These are phyloP conservation scores for Pichiaceae sp. DNA, from an alignment of 1,139 yeast genomes.

Conservation along the genomic window DNA sequence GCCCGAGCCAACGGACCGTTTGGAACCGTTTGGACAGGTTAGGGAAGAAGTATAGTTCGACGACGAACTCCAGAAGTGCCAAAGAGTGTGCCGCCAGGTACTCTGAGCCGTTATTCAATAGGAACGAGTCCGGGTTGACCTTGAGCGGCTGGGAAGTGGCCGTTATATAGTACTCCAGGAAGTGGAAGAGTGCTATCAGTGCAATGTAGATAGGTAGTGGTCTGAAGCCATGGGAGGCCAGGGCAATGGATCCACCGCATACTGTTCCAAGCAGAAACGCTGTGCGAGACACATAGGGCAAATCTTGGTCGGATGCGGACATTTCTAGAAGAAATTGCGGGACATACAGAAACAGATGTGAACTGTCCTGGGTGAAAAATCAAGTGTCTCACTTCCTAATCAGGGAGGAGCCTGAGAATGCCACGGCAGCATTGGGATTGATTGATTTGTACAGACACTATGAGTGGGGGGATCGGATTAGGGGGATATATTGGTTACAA, in stretches of 20 bases:
- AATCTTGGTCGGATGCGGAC: constrained; percentile 1
- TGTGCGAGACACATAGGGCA: constrained; percentile 19
- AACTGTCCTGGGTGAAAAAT: no score
- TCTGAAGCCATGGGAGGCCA: constrained; percentile 25
- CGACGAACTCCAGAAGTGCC: constrained; percentile 39
- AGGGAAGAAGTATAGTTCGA: constrained; percentile 32
- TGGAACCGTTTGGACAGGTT: constrained; percentile 7
- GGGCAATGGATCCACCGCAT: constrained; percentile 28
- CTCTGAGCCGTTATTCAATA: constrained; percentile 60
- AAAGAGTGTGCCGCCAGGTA: constrained; percentile 57
- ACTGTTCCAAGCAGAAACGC: constrained; percentile 27
- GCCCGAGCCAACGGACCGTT: constrained; percentile 30
- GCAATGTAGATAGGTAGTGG: constrained; percentile 41
- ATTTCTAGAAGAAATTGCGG: no score
- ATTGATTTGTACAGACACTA: no score
- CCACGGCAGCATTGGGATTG: no score
- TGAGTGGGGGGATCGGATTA: no score
- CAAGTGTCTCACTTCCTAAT: no score
- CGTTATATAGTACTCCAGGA: constrained; percentile 73
- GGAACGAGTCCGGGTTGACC: constrained; percentile 67
- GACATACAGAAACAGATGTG: no score
- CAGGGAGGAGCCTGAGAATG: no score
- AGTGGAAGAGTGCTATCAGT: constrained; percentile 58
- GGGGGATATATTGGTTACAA: background rate
- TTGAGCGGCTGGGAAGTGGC: constrained; percentile 61